Evolutionary conservation across 2,329 filamentous ascomycete genomes (phyloP).

Genomic region (Talaromyces sp.): DNA sequence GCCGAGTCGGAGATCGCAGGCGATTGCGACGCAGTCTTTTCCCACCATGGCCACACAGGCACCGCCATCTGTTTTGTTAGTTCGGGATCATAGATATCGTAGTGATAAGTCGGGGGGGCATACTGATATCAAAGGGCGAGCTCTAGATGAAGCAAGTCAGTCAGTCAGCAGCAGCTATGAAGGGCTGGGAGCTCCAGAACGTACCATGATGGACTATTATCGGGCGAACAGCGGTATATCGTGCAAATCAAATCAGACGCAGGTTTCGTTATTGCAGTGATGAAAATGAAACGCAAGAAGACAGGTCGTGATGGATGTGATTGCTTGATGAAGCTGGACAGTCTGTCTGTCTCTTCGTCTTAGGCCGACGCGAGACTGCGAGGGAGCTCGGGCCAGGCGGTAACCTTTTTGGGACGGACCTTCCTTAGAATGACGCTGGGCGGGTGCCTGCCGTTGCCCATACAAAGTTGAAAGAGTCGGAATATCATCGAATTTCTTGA

Average conservation of each 20-base stretch:
- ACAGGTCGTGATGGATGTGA: not conserved
- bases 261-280: not conserved
- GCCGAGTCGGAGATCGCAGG: conserved; percentile 95
- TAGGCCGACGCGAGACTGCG: conserved; percentile 19
- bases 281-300: conserved; percentile 10
- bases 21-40: conserved; percentile 99
- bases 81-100: not conserved
- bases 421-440: conserved; percentile 30
- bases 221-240: not conserved
- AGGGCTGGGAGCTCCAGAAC: conserved; percentile 20
- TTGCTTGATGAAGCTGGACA: conserved; percentile 2
- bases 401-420: conserved; percentile 12
- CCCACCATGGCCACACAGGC: conserved; percentile 98
- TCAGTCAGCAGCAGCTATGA: conserved; percentile 28
- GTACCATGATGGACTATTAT: conserved; percentile 31
- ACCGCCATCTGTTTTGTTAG: conserved; percentile 63
- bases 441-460: conserved; percentile 30
- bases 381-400: conserved; percentile 31
- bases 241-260: not conserved
- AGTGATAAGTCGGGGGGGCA: conserved; percentile 27
- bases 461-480: conserved; percentile 20
- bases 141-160: conserved; percentile 54
- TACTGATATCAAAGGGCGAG: conserved; percentile 95
- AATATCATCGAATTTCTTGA: conserved; percentile 18
- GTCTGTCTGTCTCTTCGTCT: not conserved